phyloP scores from a whole-genome alignment of 2,329 filamentous ascomycete genomes.

The Phoma sp. region DNA sequence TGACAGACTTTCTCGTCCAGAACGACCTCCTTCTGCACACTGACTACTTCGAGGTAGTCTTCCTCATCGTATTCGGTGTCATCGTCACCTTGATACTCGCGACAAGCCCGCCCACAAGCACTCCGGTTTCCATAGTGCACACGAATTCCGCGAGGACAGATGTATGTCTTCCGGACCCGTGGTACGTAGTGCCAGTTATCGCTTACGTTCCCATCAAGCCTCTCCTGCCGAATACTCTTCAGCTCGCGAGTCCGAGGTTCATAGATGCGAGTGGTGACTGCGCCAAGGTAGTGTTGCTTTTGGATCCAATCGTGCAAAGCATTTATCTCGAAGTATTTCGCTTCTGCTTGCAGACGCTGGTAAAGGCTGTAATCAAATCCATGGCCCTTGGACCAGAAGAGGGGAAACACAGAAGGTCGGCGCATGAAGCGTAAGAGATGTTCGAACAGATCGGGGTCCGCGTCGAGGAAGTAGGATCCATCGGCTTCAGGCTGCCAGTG shows the following conservation, averaged over 20 bases:
- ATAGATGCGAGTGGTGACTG: slow-evolving; percentile 19
- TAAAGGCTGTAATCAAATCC: slow-evolving; percentile 48
- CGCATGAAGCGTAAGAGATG: slow-evolving; percentile 31
- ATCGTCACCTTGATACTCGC: not conserved
- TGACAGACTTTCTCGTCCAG: slow-evolving; percentile 19
- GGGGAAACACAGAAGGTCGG: slow-evolving; percentile 24
- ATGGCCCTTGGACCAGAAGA: slow-evolving; percentile 43
- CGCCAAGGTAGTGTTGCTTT: slow-evolving; percentile 27
- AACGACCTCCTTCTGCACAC: slow-evolving; percentile 10
- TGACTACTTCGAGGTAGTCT: slow-evolving; percentile 11
- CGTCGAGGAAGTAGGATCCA: slow-evolving; percentile 50
- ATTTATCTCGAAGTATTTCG: slow-evolving; percentile 43
- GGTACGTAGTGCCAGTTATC: slow-evolving; percentile 1
- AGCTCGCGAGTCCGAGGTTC: not conserved
- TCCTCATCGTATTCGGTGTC: slow-evolving; percentile 18
- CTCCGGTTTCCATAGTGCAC: slow-evolving; percentile 16
- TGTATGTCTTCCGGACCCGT: slow-evolving; percentile 8
- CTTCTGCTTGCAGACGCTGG: slow-evolving; percentile 39
- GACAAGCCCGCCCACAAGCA: slow-evolving; percentile 14
- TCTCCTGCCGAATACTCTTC: not conserved
- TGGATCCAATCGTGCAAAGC: slow-evolving; percentile 43
- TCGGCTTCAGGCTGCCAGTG: slow-evolving; percentile 22
- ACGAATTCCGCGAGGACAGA: slow-evolving; percentile 23
- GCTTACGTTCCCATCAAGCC: not conserved
- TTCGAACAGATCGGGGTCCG: slow-evolving; percentile 45